Evolutionary conservation across 257 asterid genomes (phyloP).

Genomic region (Jacaranda copaia): DNA sequence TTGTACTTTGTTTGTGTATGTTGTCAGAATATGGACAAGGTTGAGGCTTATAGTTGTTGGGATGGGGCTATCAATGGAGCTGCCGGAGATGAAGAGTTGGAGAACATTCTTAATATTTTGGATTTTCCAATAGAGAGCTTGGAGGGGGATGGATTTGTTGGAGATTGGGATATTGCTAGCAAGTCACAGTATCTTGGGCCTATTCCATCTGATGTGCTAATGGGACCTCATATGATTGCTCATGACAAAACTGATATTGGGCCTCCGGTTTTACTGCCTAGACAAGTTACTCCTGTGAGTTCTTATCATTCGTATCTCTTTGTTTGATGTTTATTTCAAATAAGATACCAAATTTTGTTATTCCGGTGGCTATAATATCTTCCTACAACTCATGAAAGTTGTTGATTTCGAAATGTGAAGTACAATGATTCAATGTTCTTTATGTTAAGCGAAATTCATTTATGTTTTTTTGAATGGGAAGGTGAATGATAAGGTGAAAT

Average conservation of each 20-base stretch:
- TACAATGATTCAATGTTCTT: no score
- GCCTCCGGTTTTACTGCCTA: constrained; percentile 20
- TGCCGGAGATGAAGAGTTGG: constrained; percentile 48
- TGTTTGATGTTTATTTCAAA: no score
- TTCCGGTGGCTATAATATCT: no score
- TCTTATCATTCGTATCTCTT: background rate
- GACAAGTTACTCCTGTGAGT: constrained; percentile 41
- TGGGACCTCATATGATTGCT: constrained; percentile 43
- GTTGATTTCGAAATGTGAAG: no score
- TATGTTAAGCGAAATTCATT: no score
- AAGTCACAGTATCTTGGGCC: constrained; percentile 68
- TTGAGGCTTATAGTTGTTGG: constrained; percentile 51
- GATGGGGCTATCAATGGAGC: constrained; percentile 41
- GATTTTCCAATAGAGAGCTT: constrained; percentile 74
- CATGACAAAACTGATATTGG: constrained; percentile 24
- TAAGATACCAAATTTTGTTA: no score
- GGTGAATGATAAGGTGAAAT: background rate
- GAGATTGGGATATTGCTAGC: constrained; percentile 62
- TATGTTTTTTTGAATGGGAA: no score
- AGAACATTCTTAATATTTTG: constrained; percentile 49
- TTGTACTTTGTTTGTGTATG: background rate
- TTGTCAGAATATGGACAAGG: constrained; percentile 37
- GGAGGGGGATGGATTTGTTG: constrained; percentile 56
- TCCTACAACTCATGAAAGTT: no score
- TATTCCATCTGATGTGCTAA: constrained; percentile 51